These are phyloP conservation scores for Cadophora sp. DNA, from an alignment of 2,329 filamentous ascomycete species.

Conservation along the genomic window DNA sequence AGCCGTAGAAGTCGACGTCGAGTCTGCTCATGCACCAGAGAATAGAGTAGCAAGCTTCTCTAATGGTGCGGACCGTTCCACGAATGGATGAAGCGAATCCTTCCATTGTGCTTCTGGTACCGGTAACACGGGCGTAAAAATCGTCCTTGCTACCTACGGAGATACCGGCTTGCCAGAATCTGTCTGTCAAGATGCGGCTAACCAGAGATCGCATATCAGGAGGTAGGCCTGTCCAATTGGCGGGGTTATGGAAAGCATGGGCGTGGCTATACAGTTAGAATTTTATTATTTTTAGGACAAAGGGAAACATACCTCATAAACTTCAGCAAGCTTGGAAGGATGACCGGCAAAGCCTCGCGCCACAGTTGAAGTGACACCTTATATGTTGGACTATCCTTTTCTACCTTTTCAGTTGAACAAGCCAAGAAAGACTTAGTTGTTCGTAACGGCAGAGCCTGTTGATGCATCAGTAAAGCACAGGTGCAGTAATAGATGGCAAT, in stretches of 20 bases:
- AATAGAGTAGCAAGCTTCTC: slow-evolving; percentile 93
- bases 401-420: slow-evolving; percentile 88
- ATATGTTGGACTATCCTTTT: slow-evolving; percentile 75
- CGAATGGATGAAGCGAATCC: slow-evolving; percentile 93
- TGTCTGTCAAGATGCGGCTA: slow-evolving; percentile 83
- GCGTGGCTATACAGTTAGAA: slow-evolving; percentile 67
- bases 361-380: slow-evolving; percentile 82
- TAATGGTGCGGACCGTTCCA: slow-evolving; percentile 85
- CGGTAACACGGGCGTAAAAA: slow-evolving; percentile 90
- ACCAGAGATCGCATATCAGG: slow-evolving; percentile 79
- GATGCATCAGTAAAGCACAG: neutral
- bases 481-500: neutral
- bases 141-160: slow-evolving; percentile 95
- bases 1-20: slow-evolving; percentile 89
- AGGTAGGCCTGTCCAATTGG: slow-evolving; percentile 82
- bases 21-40: slow-evolving; percentile 92
- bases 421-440: slow-evolving; percentile 92
- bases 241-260: slow-evolving; percentile 87
- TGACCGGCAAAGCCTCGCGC: slow-evolving; percentile 80
- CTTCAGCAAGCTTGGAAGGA: slow-evolving; percentile 86
- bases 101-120: slow-evolving; percentile 88
- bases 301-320: slow-evolving; percentile 65
- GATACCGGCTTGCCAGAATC: slow-evolving; percentile 98
- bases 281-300: slow-evolving; percentile 22
- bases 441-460: slow-evolving; percentile 73